These are phyloP conservation scores for Blastobotrys robertii DNA, from an alignment of 805 yeast genomes.

Conservation along the genomic window DNA sequence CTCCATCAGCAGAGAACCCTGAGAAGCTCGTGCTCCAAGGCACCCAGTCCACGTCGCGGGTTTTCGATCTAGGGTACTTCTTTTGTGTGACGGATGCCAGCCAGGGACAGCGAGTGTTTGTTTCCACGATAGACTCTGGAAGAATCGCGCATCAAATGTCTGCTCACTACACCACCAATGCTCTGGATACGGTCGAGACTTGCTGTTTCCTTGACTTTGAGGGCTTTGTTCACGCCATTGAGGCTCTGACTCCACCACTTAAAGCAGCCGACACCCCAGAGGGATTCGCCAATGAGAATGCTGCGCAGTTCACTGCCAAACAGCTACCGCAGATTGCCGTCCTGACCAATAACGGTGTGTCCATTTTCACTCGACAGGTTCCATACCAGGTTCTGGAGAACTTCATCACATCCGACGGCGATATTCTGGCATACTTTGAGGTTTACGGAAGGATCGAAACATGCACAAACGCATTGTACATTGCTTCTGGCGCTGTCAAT, in stretches of 20 bases:
- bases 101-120: slow-evolving; percentile 43
- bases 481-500: slow-evolving; percentile 57
- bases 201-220: slow-evolving; percentile 61
- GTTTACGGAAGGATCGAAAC: slow-evolving; percentile 85
- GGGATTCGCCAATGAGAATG: slow-evolving; percentile 79
- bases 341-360: slow-evolving; percentile 69
- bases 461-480: slow-evolving; percentile 77
- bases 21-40: slow-evolving; percentile 33
- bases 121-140: slow-evolving; percentile 80
- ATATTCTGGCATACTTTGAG: slow-evolving; percentile 57
- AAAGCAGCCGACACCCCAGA: slow-evolving; percentile 64
- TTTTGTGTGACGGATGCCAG: slow-evolving; percentile 45
- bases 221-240: slow-evolving; percentile 60
- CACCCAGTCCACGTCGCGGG: slow-evolving; percentile 46
- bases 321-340: slow-evolving; percentile 67
- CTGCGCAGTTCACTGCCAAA: slow-evolving; percentile 63
- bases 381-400: slow-evolving; percentile 71
- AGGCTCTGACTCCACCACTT: slow-evolving; percentile 59
- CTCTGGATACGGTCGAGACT: slow-evolving; percentile 46
- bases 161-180: slow-evolving; percentile 26
- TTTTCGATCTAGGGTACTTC: slow-evolving; percentile 81
- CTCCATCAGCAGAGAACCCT: slow-evolving; percentile 28
- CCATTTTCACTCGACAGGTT: slow-evolving; percentile 64
- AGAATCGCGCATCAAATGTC: slow-evolving; percentile 47
- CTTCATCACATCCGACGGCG: slow-evolving; percentile 37